phyloP scores from a whole-genome alignment of 768 basidiomycete species.

The Saitozyma sp. region DNA sequence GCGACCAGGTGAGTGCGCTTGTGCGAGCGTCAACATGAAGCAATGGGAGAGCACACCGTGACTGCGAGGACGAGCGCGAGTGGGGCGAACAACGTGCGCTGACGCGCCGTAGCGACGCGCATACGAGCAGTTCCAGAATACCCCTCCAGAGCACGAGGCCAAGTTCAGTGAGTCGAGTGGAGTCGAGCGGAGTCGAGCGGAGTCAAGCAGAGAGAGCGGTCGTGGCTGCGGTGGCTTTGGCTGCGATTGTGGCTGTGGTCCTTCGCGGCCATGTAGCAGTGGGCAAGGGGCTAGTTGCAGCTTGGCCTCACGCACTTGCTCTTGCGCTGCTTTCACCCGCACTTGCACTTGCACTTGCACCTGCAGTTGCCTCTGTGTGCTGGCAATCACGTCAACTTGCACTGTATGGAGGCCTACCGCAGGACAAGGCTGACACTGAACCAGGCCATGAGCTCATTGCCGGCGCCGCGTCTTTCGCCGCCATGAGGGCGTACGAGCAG shows the following conservation, averaged over 20 bases:
- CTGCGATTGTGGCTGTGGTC: not conserved
- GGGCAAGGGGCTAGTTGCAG: not conserved
- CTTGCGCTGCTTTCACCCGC: not conserved
- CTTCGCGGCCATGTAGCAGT: not conserved
- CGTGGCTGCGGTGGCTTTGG: no score
- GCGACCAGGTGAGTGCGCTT: slow-evolving; percentile 6
- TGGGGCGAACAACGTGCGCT: not conserved
- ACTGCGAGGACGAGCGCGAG: no score
- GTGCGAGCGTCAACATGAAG: not conserved
- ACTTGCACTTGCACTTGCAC: no score
- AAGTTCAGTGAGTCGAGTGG: slow-evolving; percentile 7
- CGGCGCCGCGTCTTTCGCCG: slow-evolving; percentile 49
- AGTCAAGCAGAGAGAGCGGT: not conserved
- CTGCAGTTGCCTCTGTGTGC: no score
- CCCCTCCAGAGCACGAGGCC: slow-evolving; percentile 13
- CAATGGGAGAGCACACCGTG: not conserved
- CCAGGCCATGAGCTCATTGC: slow-evolving; percentile 19
- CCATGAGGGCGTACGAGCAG: slow-evolving; percentile 49
- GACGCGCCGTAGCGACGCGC: slow-evolving; percentile 8
- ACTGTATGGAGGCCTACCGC: not conserved
- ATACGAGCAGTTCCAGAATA: slow-evolving; percentile 21
- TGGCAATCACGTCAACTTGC: no score
- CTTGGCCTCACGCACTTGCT: not conserved
- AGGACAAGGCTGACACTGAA: not conserved
- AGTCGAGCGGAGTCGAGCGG: not conserved